These are phyloP conservation scores for Hondaea fermentalgiana DNA, from an alignment of 108 stramenopile genomes.

Conservation along the genomic window DNA sequence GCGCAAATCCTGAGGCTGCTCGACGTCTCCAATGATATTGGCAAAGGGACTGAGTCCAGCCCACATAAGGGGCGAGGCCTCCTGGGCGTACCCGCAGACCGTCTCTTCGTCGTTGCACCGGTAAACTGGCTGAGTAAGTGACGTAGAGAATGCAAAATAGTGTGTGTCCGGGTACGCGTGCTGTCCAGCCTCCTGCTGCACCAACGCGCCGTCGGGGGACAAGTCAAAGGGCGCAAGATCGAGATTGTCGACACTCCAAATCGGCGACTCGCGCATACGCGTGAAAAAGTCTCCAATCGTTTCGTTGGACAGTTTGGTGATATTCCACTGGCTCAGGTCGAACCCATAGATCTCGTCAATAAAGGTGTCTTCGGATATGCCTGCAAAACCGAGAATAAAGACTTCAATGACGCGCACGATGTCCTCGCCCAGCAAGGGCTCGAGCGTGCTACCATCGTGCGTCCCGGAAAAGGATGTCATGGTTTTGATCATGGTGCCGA, in stretches of 20 bases:
- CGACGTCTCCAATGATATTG: background rate
- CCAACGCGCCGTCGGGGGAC: background rate
- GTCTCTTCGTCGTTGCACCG: background rate
- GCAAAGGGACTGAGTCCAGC: background rate
- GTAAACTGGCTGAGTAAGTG: background rate
- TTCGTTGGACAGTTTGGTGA: background rate
- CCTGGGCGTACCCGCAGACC: background rate
- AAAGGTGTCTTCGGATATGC: background rate
- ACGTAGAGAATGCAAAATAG: background rate
- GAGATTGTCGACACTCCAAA: background rate
- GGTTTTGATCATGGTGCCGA: background rate
- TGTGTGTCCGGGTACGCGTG: background rate
- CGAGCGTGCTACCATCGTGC: background rate
- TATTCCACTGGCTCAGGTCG: background rate
- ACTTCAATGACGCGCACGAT: background rate
- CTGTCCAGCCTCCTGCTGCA: background rate
- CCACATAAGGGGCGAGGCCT: background rate
- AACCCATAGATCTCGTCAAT: background rate
- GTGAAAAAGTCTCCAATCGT: background rate
- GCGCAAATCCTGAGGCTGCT: background rate
- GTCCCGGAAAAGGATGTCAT: background rate
- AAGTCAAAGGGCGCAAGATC: background rate
- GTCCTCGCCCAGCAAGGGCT: background rate
- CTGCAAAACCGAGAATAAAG: background rate
- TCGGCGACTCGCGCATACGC: background rate